Percentiles rank a stretch among this genome's conserved stretches.
Conservation (phyloP, 345 rosid species). For the Hibiscus mutabilis region DNA sequence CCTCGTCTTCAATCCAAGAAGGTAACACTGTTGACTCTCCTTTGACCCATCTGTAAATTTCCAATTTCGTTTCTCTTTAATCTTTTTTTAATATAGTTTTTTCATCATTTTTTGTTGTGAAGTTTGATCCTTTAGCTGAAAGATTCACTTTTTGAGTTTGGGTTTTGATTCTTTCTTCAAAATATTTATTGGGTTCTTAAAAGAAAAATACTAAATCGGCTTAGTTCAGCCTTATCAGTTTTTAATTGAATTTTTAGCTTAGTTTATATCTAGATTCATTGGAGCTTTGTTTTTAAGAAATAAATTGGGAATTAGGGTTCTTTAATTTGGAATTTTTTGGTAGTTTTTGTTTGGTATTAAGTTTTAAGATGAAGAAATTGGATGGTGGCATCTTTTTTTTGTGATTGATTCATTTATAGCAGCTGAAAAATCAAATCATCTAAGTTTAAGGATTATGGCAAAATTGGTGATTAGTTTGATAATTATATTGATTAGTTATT, state of each 20-base stretch:
- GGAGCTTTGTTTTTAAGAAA: background rate
- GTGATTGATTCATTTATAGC: background rate
- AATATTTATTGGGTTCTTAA: background rate
- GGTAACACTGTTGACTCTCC: background rate
- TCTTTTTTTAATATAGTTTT: background rate
- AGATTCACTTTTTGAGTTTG: background rate
- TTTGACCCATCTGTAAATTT: background rate
- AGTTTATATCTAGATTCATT: background rate
- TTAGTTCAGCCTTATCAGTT: background rate
- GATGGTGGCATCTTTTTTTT: background rate
- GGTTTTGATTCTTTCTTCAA: background rate
- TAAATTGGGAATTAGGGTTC: background rate
- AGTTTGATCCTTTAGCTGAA: background rate
- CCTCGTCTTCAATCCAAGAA: background rate
- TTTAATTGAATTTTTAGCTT: background rate
- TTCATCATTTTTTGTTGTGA: background rate
- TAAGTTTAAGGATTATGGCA: conserved; percentile 4
- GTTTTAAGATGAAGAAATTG: background rate
- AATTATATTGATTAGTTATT: conserved; percentile 2
- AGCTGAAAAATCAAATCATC: background rate
- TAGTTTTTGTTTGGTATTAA: background rate
- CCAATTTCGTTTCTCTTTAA: no score
- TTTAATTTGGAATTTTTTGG: background rate
- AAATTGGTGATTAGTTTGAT: conserved; percentile 15
- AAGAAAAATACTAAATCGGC: background rate